Percentiles rank a stretch among this genome's conserved stretches.
Evolutionary conservation across 1,139 yeast species (phyloP).

Genomic region (Pichia sp.): DNA sequence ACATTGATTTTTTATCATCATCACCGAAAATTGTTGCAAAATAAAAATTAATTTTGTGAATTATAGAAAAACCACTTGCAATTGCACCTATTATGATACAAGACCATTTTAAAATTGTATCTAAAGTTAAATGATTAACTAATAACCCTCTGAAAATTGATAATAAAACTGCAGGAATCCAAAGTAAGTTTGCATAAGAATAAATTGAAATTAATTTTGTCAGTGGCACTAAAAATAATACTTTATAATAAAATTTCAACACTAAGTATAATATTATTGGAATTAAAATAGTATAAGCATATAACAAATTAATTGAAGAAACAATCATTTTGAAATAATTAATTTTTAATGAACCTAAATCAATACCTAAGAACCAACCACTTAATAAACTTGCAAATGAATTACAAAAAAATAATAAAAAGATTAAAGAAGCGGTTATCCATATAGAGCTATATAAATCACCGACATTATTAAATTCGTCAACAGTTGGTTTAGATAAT

Average conservation of each 20-base stretch:
- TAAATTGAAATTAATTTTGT: constrained; percentile 52
- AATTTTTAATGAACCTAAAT: constrained; percentile 16
- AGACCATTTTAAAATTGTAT: constrained; percentile 39
- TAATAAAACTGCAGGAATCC: constrained; percentile 71
- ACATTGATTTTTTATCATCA: constrained; percentile 27
- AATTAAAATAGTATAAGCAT: constrained; percentile 62
- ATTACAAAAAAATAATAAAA: constrained; percentile 65
- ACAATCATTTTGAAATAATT: constrained; percentile 51
- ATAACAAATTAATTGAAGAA: constrained; percentile 59
- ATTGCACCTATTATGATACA: constrained; percentile 41
- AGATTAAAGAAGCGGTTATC: constrained; percentile 75
- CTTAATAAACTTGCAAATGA: constrained; percentile 53
- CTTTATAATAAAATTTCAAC: constrained; percentile 42
- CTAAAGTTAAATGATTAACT: constrained; percentile 31
- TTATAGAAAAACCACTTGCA: constrained; percentile 44
- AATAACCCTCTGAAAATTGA: constrained; percentile 44
- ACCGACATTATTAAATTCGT: constrained; percentile 37
- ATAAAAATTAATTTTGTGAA: constrained; percentile 39
- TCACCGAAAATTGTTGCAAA: constrained; percentile 34
- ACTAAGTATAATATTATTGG: constrained; percentile 50
- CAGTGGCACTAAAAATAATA: constrained; percentile 33
- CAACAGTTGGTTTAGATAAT: constrained; percentile 29
- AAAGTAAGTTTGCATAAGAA: constrained; percentile 71
- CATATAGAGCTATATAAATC: constrained; percentile 81
- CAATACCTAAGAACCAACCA: constrained; percentile 29